phyloP scores from a whole-genome alignment of 345 rosid species.

The Citrus medica region DNA sequence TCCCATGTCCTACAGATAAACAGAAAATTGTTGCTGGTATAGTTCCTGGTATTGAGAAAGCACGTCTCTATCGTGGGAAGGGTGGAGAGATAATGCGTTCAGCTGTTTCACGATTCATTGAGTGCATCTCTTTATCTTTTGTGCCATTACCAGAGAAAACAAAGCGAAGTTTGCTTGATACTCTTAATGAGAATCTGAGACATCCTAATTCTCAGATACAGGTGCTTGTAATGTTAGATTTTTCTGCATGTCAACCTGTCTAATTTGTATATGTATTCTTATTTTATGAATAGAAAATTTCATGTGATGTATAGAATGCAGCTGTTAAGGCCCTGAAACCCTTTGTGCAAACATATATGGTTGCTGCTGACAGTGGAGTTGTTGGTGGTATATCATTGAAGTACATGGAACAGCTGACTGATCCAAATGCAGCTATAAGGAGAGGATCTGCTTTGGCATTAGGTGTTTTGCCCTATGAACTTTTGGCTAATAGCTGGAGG shows the following conservation, averaged over 20 bases:
- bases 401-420: slow-evolving; percentile 60
- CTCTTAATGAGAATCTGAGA: slow-evolving; percentile 81
- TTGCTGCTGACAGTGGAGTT: slow-evolving; percentile 31
- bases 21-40: slow-evolving; percentile 71
- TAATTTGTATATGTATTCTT: slow-evolving; percentile 1
- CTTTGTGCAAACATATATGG: slow-evolving; percentile 55
- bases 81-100: slow-evolving; percentile 99
- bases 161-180: slow-evolving; percentile 58
- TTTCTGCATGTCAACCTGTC: slow-evolving; percentile 4
- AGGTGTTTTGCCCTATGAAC: slow-evolving; percentile 74
- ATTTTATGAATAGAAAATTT: slow-evolving; percentile 15
- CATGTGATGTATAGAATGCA: slow-evolving; percentile 47
- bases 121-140: slow-evolving; percentile 65
- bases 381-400: slow-evolving; percentile 46
- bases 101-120: slow-evolving; percentile 91
- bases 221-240: slow-evolving; percentile 39
- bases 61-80: slow-evolving; percentile 96
- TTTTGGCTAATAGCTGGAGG: slow-evolving; percentile 58
- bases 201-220: slow-evolving; percentile 97
- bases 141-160: slow-evolving; percentile 67
- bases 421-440: slow-evolving; percentile 84
- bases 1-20: slow-evolving; percentile 42
- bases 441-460: slow-evolving; percentile 88
- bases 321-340: slow-evolving; percentile 78
- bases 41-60: slow-evolving; percentile 90